A percentile compares a stretch with the other conserved stretches of the same genome.
Evolutionary conservation across 352 stramenopile genomes (phyloP).

Genomic region (Phytopythium kandeliae): DNA sequence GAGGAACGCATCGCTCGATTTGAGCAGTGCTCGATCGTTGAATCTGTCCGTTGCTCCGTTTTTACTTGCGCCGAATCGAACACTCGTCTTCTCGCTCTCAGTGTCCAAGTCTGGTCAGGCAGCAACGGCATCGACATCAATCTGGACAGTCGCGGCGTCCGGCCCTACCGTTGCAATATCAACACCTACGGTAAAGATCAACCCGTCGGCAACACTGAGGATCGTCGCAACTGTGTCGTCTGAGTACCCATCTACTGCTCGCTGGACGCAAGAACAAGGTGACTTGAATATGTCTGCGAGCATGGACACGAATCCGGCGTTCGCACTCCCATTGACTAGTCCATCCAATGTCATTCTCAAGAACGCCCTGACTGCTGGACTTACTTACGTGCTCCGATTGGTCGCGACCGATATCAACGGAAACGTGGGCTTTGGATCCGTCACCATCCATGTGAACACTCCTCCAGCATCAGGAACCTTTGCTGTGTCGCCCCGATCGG

Average conservation of each 20-base stretch:
- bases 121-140: constrained; percentile 15
- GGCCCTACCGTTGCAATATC: constrained; percentile 34
- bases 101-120: constrained; percentile 23
- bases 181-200: constrained; percentile 32
- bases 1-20: constrained; percentile 9
- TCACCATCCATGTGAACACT: constrained; percentile 50
- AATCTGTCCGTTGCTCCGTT: constrained; percentile 37
- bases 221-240: constrained; percentile 36
- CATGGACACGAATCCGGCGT: constrained; percentile 22
- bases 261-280: constrained; percentile 53
- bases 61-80: constrained; percentile 28
- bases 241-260: constrained; percentile 49
- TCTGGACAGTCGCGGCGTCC: constrained; percentile 48
- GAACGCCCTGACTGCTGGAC: constrained; percentile 50
- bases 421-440: constrained; percentile 43
- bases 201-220: constrained; percentile 31
- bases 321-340: constrained; percentile 49
- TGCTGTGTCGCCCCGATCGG: constrained; percentile 28
- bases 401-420: constrained; percentile 45
- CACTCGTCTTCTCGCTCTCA: constrained; percentile 41
- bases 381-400: constrained; percentile 63
- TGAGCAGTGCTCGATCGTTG: constrained; percentile 7
- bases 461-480: constrained; percentile 53
- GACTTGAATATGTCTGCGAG: constrained; percentile 28
- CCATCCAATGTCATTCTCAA: constrained; percentile 43